A percentile compares a stretch with the other conserved stretches of the same genome.
Conservation (phyloP, 2,329 filamentous ascomycete genomes). For the Cladosporium sp. region DNA sequence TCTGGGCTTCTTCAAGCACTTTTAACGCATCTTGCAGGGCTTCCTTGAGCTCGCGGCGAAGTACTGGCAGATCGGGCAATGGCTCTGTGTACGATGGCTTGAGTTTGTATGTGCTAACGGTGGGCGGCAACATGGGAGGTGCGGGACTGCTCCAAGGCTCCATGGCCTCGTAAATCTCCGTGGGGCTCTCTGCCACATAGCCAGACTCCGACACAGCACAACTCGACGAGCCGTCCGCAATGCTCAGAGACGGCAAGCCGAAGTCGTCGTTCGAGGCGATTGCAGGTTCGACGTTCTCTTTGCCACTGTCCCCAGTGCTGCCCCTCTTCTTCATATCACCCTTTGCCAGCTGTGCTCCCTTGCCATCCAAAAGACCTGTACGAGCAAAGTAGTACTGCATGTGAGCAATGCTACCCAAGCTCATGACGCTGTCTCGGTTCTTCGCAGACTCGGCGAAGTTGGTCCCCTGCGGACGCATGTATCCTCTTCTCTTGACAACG, state of each 20-base stretch:
- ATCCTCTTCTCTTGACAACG: conserved; percentile 63
- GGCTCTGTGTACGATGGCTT: conserved; percentile 76
- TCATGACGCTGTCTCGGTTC: conserved; percentile 91
- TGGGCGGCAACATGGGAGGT: conserved; percentile 85
- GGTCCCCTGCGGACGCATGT: conserved; percentile 80
- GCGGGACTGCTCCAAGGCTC: conserved; percentile 39
- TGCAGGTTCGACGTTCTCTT: conserved; percentile 29
- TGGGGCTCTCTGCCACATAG: conserved; percentile 48
- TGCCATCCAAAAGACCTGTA: conserved; percentile 88
- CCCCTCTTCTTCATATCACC: conserved; percentile 36
- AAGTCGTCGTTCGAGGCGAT: conserved; percentile 21
- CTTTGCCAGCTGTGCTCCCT: conserved; percentile 78
- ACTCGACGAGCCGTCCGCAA: conserved; percentile 24
- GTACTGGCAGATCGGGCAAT: conserved; percentile 74
- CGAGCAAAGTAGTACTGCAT: conserved; percentile 97
- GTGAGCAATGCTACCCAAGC: conserved; percentile 91
- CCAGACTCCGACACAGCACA: conserved; percentile 34
- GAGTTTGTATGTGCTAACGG: conserved; percentile 90
- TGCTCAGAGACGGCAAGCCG: conserved; percentile 20
- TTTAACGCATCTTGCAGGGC: conserved; percentile 66
- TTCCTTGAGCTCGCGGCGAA: conserved; percentile 66
- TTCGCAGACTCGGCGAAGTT: conserved; percentile 87
- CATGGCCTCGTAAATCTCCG: conserved; percentile 45
- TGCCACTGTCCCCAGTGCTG: conserved; percentile 16
- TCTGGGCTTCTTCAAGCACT: conserved; percentile 57